These are phyloP conservation scores for Sporothrix luriei DNA, from an alignment of 2,329 filamentous ascomycete species.

Conservation along the genomic window DNA sequence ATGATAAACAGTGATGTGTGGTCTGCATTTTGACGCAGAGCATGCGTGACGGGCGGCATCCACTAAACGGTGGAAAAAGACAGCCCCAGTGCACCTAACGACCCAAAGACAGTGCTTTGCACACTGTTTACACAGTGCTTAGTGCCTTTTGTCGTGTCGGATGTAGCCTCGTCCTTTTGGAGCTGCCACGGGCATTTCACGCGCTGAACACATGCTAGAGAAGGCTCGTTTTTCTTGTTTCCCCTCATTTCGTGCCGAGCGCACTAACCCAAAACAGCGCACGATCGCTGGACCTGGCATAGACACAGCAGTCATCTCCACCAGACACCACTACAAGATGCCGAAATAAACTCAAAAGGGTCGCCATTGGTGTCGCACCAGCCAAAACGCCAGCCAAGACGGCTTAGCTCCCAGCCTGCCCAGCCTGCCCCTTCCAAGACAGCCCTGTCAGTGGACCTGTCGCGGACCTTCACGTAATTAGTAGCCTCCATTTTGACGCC, in stretches of 20 bases:
- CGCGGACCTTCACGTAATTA: too few relatives aligned
- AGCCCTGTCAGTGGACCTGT: conserved; percentile 1
- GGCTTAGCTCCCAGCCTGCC: not conserved
- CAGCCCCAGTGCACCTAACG: not conserved
- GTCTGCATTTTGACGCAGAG: not conserved
- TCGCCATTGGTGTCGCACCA: conserved; percentile 13
- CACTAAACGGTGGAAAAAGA: too few relatives aligned
- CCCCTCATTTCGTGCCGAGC: not conserved
- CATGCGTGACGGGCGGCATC: too few relatives aligned
- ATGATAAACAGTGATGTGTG: too few relatives aligned
- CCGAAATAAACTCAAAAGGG: not conserved
- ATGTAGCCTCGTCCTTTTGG: not conserved
- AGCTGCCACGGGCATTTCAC: not conserved
- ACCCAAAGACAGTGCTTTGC: not conserved
- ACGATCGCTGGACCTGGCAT: not conserved
- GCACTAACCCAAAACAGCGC: not conserved
- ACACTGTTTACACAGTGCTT: not conserved
- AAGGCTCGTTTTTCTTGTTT: not conserved
- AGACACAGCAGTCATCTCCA: too few relatives aligned
- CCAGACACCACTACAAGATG: not conserved
- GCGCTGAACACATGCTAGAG: conserved; percentile 4
- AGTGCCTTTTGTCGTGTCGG: not conserved
- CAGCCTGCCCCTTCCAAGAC: not conserved
- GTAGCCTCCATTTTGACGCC: not conserved
- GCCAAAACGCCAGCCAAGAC: conserved; percentile 19